Percentiles rank a stretch among this genome's conserved stretches.
Conservation (phyloP, 2,329 filamentous ascomycete species). For the Aureobasidium lini region DNA sequence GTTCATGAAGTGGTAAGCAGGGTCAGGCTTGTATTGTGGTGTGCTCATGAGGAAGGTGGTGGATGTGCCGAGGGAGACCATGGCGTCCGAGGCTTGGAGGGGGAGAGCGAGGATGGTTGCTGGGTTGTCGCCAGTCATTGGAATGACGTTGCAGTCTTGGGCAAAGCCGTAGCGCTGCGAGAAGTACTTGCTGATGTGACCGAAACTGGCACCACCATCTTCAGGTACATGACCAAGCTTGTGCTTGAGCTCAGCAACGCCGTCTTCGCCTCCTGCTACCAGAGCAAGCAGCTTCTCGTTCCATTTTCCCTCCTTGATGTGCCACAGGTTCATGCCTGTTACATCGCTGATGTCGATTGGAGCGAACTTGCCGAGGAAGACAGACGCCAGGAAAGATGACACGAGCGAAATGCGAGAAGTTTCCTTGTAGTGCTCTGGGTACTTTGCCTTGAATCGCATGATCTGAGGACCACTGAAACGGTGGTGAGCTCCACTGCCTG, state of each 20-base stretch:
- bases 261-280: constrained; percentile 56
- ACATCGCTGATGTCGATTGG: constrained; percentile 92
- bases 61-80: constrained; percentile 88
- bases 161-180: constrained; percentile 70
- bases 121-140: constrained; percentile 94
- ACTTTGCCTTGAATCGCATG: constrained; percentile 71
- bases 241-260: constrained; percentile 56
- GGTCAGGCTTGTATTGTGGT: constrained; percentile 79
- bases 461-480: constrained; percentile 98
- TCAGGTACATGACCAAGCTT: constrained; percentile 76
- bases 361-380: constrained; percentile 78
- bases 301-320: constrained; percentile 69
- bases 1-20: constrained; percentile 95
- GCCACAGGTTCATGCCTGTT: constrained; percentile 95
- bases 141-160: constrained; percentile 64
- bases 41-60: constrained; percentile 98
- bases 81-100: constrained; percentile 78
- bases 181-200: constrained; percentile 71
- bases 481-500: constrained; percentile 91
- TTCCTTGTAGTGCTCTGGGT: constrained; percentile 71
- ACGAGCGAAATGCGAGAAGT: constrained; percentile 86
- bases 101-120: constrained; percentile 89
- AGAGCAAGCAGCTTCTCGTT: constrained; percentile 68
- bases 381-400: constrained; percentile 86
- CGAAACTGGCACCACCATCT: constrained; percentile 75